Evolutionary conservation across 129 eudicot genomes (phyloP), one percentile per base, ranked within the genome.

Genomic region (Arctium lappa): DNA sequence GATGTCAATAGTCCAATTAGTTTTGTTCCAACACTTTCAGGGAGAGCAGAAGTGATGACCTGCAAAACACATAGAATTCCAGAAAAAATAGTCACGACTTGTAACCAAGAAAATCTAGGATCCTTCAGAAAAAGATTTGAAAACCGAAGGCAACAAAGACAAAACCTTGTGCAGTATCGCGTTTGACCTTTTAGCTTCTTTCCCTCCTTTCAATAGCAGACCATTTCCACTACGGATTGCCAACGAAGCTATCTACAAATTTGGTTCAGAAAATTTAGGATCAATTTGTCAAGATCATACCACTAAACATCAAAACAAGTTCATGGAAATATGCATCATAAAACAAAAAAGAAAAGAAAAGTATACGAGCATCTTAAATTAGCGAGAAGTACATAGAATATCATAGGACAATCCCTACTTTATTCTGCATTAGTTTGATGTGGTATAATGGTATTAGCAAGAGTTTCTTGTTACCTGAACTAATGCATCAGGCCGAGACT

Each of bases 221-320:
- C 98, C 98, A 80, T 94, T 94, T 81, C 98, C 98, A 78, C 92
- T 90, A 38, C 96, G 92, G 66, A 94, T 88, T n/a, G 98, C 98
- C 88, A 94, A 81, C 60, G 98, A 94, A 85, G 98, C 97, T 75
- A 94, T 94, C 98, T 94, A 86, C 78, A 70, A 74, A 80, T 77
- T 75, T 71, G 63, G 74, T 75, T 71, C 2, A 50, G 8, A 76
- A 60, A 60, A 74, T 34, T 32, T 6, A 16, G n/a, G 29, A 53
- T 74, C 69, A 82, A 60, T 65, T 53, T 37, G 31, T 30, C 44
- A 74, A 16, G 30, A 62, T n/a, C 30, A 65, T 44, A 69, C 69
- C 68, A 73, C 65, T 72, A 48, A 48, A 37, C 27, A 65, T 27
- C 22, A 8, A 18, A 22, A 66, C 22, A 48, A 22, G 5, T 16